A percentile compares a stretch with the other conserved stretches of the same genome.
Evolutionary conservation across 495 filamentous ascomycete species (phyloP).

Genomic region (Penicillium alfredii): DNA sequence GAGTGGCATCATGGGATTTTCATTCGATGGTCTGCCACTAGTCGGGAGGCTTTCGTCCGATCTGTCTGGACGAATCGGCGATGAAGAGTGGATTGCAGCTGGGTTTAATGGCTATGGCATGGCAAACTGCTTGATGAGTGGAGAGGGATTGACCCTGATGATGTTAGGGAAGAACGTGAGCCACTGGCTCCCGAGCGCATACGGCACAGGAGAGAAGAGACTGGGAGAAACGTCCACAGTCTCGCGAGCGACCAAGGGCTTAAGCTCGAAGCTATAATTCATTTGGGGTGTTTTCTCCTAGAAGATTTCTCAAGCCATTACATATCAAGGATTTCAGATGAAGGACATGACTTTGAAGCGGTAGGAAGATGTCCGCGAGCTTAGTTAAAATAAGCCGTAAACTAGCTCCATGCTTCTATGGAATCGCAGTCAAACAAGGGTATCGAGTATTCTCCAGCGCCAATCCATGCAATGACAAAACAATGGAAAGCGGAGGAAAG

Average conservation of each 20-base stretch:
- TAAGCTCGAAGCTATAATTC: constrained; percentile 16
- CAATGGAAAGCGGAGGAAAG: too few relatives aligned
- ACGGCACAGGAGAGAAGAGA: constrained; percentile 18
- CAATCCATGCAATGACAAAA: too few relatives aligned
- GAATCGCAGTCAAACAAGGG: too few relatives aligned
- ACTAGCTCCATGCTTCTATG: too few relatives aligned
- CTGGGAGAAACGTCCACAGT: constrained; percentile 14
- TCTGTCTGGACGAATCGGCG: constrained; percentile 33
- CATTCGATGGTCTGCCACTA: constrained; percentile 60
- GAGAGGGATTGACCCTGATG: constrained; percentile 53
- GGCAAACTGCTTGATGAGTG: constrained; percentile 67
- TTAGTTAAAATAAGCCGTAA: too few relatives aligned
- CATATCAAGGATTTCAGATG: too few relatives aligned
- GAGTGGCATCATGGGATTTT: constrained; percentile 81
- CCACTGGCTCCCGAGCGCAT: constrained; percentile 20
- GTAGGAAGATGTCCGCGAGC: too few relatives aligned
- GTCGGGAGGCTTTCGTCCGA: constrained; percentile 59
- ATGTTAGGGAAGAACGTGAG: constrained; percentile 10
- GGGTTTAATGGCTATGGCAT: constrained; percentile 77
- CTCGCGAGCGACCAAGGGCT: constrained; percentile 8
- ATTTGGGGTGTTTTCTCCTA: too few relatives aligned
- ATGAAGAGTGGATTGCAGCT: constrained; percentile 50
- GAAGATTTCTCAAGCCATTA: too few relatives aligned
- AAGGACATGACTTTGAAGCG: too few relatives aligned
- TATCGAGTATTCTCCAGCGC: too few relatives aligned